A percentile compares a stretch with the other conserved stretches of the same genome.
phyloP scores from a whole-genome alignment of 306 rosid species.

The Ceratonia siliqua region DNA sequence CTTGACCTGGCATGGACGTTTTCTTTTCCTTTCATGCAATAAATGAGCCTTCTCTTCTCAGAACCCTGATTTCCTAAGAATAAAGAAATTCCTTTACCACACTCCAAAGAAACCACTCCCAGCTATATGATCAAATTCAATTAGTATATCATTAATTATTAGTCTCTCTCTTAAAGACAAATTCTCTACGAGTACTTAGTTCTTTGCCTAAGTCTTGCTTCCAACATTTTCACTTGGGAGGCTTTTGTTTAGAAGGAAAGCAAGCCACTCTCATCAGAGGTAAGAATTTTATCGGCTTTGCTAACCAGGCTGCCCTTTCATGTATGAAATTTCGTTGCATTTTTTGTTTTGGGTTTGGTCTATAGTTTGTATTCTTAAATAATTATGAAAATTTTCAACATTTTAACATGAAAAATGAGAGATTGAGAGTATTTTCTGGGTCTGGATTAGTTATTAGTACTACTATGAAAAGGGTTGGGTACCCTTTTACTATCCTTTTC shows the following conservation, averaged over 20 bases:
- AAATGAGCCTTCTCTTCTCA: conserved; percentile 29
- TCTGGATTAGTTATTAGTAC: not conserved
- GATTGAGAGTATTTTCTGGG: not conserved
- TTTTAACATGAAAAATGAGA: conserved; percentile 1
- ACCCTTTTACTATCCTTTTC: conserved; percentile 9
- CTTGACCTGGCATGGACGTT: conserved; percentile 35
- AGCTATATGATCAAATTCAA: conserved; percentile 1
- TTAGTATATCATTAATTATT: conserved; percentile 8
- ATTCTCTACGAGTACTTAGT: not conserved
- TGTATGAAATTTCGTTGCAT: not conserved
- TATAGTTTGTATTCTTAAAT: not conserved
- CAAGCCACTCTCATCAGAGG: conserved; percentile 20
- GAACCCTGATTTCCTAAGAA: conserved; percentile 36
- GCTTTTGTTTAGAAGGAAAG: not conserved
- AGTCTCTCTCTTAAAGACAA: not conserved
- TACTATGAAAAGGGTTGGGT: not conserved
- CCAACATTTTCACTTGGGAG: not conserved
- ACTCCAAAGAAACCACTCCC: conserved; percentile 36
- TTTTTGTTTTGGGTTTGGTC: not conserved
- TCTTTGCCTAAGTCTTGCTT: not conserved
- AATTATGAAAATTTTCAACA: not conserved
- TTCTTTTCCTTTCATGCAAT: conserved; percentile 44
- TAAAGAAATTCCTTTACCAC: conserved; percentile 34
- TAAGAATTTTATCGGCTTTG: conserved; percentile 18
- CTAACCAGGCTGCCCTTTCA: conserved; percentile 5